phyloP scores from a whole-genome alignment of 306 rosid genomes.

The Hippophae gyantsensis region DNA sequence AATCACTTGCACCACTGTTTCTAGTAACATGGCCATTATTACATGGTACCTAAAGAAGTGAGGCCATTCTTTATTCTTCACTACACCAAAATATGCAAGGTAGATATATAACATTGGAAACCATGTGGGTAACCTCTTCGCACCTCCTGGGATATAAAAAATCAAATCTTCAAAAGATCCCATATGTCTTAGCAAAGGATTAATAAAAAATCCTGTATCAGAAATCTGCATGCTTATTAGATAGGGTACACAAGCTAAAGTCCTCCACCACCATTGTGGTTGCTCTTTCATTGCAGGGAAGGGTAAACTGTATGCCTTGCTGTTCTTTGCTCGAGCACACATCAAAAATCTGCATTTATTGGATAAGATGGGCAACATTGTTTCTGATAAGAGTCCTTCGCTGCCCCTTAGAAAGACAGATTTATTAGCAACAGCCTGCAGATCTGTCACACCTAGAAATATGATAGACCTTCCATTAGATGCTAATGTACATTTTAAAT shows the following conservation, averaged over 20 bases:
- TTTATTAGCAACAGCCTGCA: constrained; percentile 16
- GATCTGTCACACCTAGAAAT: background rate
- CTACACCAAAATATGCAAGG: constrained; percentile 44
- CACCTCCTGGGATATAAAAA: constrained; percentile 64
- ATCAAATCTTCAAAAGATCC: constrained; percentile 36
- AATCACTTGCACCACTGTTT: constrained; percentile 46
- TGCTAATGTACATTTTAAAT: no score
- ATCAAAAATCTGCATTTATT: constrained; percentile 20
- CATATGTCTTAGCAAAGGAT: constrained; percentile 44
- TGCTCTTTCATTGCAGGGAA: constrained; percentile 46
- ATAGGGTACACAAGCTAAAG: constrained; percentile 69
- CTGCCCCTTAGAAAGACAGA: constrained; percentile 23
- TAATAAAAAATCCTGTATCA: constrained; percentile 50
- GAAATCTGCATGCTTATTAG: constrained; percentile 61
- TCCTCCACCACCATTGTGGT: constrained; percentile 96
- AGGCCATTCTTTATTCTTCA: constrained; percentile 55
- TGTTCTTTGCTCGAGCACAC: constrained; percentile 36
- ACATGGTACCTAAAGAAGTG: constrained; percentile 61
- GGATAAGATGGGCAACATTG: constrained; percentile 14
- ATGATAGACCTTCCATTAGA: no score
- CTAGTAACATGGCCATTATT: constrained; percentile 66
- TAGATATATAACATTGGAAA: constrained; percentile 53
- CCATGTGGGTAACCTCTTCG: constrained; percentile 59
- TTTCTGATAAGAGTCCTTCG: constrained; percentile 17
- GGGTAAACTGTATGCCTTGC: constrained; percentile 39